phyloP scores from a whole-genome alignment of 1,284 basidiomycete species.

The Tranzscheliella williamsii region DNA sequence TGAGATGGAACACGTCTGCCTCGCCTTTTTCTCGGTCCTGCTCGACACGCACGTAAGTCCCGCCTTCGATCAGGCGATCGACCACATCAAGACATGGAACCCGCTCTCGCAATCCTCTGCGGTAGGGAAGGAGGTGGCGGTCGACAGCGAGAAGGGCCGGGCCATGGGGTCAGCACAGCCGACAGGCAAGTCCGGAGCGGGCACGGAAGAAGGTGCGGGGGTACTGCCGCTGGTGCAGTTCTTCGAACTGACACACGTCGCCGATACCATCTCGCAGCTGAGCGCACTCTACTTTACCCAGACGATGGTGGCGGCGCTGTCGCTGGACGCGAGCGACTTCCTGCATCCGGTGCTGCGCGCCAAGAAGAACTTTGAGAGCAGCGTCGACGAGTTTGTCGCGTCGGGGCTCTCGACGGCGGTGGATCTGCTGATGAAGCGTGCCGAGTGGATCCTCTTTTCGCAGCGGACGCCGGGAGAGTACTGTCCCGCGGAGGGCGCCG shows the following conservation, averaged over 20 bases:
- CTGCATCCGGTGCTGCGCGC: conserved; percentile 89
- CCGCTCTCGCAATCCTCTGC: conserved; percentile 12
- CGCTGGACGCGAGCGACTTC: conserved; percentile 75
- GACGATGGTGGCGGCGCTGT: conserved; percentile 66
- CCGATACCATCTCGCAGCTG: conserved; percentile 96
- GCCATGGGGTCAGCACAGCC: too few species aligned
- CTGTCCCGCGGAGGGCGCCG: conserved; percentile 68
- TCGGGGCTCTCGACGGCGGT: conserved; percentile 90
- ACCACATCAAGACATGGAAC: conserved; percentile 44
- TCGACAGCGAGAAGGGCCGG: conserved; percentile 1
- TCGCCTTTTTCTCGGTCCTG: conserved; percentile 77
- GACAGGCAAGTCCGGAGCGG: background rate
- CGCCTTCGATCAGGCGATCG: conserved; percentile 77
- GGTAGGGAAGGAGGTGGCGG: background rate
- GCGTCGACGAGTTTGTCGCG: conserved; percentile 89
- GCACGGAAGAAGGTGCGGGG: conserved; percentile 73
- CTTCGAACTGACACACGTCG: conserved; percentile 94
- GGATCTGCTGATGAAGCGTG: conserved; percentile 94
- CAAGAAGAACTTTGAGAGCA: conserved; percentile 92
- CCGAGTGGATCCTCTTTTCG: conserved; percentile 86
- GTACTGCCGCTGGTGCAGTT: conserved; percentile 93
- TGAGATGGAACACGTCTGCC: conserved; percentile 84
- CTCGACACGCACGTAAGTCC: conserved; percentile 78
- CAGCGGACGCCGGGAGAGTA: conserved; percentile 84
- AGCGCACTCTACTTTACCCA: conserved; percentile 97